Percentiles rank a stretch among this genome's conserved stretches.
phyloP scores from a whole-genome alignment of 192 early-diverging fungal species.

The Coemansia asiatica region DNA sequence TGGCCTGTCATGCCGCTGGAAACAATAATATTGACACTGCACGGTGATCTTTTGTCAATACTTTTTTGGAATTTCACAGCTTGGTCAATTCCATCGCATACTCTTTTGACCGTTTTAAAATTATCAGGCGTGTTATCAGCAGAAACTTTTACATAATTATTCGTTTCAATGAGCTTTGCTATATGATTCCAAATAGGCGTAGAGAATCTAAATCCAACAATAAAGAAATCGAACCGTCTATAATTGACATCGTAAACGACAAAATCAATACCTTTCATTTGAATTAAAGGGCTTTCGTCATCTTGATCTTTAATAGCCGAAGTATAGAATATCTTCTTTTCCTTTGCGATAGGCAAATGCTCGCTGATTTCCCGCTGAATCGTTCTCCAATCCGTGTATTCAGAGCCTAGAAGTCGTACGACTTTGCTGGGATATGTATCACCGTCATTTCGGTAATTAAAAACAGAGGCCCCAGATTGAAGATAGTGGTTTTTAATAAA shows the following conservation, averaged over 20 bases:
- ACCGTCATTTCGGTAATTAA: background rate
- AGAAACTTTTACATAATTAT: background rate
- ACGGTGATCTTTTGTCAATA: background rate
- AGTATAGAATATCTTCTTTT: background rate
- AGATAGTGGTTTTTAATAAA: background rate
- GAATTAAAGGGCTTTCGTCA: background rate
- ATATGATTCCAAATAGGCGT: background rate
- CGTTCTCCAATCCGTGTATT: background rate
- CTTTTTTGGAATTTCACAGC: background rate
- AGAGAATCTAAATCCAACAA: background rate
- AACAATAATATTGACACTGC: background rate
- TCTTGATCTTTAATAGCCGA: background rate
- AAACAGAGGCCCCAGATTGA: background rate
- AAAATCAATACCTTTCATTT: background rate
- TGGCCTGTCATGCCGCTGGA: too few relatives aligned
- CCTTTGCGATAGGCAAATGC: background rate
- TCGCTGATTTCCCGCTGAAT: background rate
- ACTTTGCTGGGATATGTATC: background rate
- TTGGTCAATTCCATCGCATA: background rate
- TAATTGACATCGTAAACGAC: background rate
- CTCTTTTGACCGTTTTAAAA: background rate
- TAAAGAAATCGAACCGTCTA: background rate
- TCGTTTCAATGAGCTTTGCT: background rate
- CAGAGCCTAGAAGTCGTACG: background rate
- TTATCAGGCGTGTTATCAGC: background rate